These are phyloP conservation scores for Phytophthora chlamydospora DNA, from an alignment of 352 stramenopile genomes.

Conservation along the genomic window DNA sequence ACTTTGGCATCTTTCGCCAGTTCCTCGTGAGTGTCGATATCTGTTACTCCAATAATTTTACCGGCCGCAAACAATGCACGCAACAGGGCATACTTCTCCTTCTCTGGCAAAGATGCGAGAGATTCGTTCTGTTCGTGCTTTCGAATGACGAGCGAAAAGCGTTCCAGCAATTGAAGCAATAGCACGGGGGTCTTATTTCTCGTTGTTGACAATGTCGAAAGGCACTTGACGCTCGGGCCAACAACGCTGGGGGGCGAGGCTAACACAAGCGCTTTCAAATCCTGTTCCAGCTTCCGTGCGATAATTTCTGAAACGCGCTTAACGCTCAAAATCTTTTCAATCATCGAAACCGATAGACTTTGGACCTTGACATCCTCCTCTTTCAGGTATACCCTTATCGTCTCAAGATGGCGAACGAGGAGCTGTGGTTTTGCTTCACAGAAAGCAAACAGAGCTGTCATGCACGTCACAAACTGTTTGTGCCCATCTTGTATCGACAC, in stretches of 20 bases:
- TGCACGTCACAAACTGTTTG: constrained; percentile 73
- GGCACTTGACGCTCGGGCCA: constrained; percentile 73
- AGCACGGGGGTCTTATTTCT: constrained; percentile 51
- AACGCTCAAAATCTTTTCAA: constrained; percentile 65
- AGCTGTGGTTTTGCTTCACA: constrained; percentile 71
- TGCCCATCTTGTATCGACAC: constrained; percentile 61
- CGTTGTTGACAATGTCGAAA: constrained; percentile 56
- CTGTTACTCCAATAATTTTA: constrained; percentile 68
- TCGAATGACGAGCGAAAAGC: constrained; percentile 64
- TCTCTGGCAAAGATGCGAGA: constrained; percentile 38
- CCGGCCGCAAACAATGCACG: constrained; percentile 76
- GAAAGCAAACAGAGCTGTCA: constrained; percentile 81
- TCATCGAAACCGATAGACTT: constrained; percentile 63
- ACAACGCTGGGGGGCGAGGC: constrained; percentile 84
- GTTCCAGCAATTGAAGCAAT: constrained; percentile 70
- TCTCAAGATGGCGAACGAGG: constrained; percentile 63
- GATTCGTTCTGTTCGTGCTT: constrained; percentile 52
- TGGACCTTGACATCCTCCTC: constrained; percentile 63
- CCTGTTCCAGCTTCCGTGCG: constrained; percentile 49
- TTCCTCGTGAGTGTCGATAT: constrained; percentile 59
- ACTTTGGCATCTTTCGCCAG: constrained; percentile 34
- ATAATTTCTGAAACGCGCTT: constrained; percentile 59
- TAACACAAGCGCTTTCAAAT: constrained; percentile 72
- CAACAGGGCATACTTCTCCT: constrained; percentile 61
- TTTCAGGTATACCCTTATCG: constrained; percentile 81